Conservation (phyloP, 192 early-diverging fungal species). For the Backusella westeae region DNA sequence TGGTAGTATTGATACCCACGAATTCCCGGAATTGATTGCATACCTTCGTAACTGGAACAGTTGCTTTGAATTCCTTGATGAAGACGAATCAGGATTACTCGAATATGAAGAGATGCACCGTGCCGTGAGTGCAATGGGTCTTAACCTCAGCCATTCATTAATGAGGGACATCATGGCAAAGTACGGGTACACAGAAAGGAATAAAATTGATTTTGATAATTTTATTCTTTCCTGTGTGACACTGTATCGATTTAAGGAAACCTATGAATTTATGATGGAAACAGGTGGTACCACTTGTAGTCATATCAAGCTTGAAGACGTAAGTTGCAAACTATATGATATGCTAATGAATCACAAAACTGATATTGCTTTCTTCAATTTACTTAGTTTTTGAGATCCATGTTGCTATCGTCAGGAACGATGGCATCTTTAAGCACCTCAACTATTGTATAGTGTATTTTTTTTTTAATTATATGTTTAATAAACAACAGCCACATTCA, state of each 20-base stretch:
- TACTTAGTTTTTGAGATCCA: background rate
- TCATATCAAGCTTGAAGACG: background rate
- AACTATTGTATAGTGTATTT: background rate
- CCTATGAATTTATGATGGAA: background rate
- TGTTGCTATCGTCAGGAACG: background rate
- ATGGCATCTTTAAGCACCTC: background rate
- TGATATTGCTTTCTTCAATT: background rate
- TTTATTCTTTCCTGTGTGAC: slow-evolving; percentile 7
- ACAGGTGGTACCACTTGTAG: background rate
- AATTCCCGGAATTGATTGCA: slow-evolving; percentile 2
- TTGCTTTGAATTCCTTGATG: background rate
- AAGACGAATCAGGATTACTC: background rate
- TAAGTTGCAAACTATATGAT: background rate
- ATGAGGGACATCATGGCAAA: background rate
- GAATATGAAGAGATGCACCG: background rate
- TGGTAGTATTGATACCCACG: background rate
- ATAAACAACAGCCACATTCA: background rate
- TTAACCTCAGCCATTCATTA: background rate
- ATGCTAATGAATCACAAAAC: background rate
- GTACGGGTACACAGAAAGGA: background rate
- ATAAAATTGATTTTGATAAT: slow-evolving; percentile 9
- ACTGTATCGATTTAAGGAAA: background rate
- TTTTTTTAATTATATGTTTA: background rate
- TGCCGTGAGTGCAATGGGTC: background rate
- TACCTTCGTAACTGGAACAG: background rate